Evolutionary conservation across 495 filamentous ascomycete genomes (phyloP).

Genomic region (Hamigera avellanea): DNA sequence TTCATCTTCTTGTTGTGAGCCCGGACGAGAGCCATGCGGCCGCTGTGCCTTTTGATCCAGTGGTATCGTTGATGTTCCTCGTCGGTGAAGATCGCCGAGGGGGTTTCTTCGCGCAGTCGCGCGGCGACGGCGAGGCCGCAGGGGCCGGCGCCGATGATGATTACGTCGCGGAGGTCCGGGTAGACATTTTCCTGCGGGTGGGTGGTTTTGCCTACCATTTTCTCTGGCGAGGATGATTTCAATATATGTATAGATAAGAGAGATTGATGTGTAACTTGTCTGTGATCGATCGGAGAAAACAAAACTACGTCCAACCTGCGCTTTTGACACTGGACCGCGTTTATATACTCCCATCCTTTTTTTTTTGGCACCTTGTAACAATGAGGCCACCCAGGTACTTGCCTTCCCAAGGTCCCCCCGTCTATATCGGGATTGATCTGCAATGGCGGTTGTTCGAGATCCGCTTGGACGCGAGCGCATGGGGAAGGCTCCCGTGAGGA

Average conservation of each 20-base stretch:
- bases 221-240: not conserved
- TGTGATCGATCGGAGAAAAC: not conserved
- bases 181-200: constrained; percentile 4
- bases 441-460: not conserved
- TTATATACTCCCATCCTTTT: not conserved
- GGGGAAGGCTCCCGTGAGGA: too few species aligned
- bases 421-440: not conserved
- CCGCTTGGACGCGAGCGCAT: too few species aligned
- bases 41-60: constrained; percentile 46
- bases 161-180: constrained; percentile 38
- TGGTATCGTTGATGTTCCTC: constrained; percentile 54
- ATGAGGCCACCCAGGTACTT: not conserved
- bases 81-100: constrained; percentile 54
- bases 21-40: constrained; percentile 31
- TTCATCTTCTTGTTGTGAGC: constrained; percentile 16
- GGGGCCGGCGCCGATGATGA: constrained; percentile 53
- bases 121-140: constrained; percentile 51
- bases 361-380: not conserved
- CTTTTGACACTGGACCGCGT: too few species aligned
- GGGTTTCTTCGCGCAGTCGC: constrained; percentile 46
- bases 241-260: not conserved
- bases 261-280: too few species aligned
- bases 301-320: too few species aligned
- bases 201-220: not conserved
- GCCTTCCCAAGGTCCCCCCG: not conserved